These are phyloP conservation scores for Mycocentrospora acerina DNA, from an alignment of 2,329 filamentous ascomycete species.

Conservation along the genomic window DNA sequence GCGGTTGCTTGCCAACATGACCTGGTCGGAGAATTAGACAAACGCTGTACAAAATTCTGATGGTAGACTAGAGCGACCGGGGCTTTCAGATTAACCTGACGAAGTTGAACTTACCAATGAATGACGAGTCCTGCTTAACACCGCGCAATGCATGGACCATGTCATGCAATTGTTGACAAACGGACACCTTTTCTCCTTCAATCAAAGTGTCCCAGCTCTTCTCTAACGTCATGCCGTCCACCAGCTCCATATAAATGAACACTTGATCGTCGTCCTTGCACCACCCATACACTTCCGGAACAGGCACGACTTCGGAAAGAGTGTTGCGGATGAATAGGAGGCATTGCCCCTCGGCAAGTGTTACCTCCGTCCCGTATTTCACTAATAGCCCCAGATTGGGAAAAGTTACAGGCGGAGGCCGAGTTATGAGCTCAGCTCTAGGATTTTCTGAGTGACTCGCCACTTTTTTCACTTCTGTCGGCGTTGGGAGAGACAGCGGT, in stretches of 20 bases:
- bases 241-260: conserved; percentile 24
- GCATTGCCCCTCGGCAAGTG: conserved; percentile 12
- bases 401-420: conserved; percentile 11
- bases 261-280: conserved; percentile 11
- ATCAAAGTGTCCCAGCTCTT: conserved; percentile 13
- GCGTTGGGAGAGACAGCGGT: conserved; percentile 10
- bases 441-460: conserved; percentile 12
- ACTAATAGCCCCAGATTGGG: conserved; percentile 11
- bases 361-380: conserved; percentile 15
- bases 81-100: not conserved
- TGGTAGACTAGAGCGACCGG: not conserved
- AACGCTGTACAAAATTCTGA: conserved; percentile 1
- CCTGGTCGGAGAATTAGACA: conserved; percentile 6
- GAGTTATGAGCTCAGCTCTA: conserved; percentile 4
- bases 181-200: conserved; percentile 4
- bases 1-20: conserved; percentile 13
- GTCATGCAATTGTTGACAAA: conserved; percentile 9
- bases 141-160: conserved; percentile 9
- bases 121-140: conserved; percentile 2
- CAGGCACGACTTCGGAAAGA: conserved; percentile 9
- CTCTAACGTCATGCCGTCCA: conserved; percentile 15
- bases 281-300: conserved; percentile 22
- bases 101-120: conserved; percentile 9
- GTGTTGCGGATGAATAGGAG: conserved; percentile 10
- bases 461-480: conserved; percentile 13